Conservation (phyloP, 306 rosid genomes). For the Prinsepia uniflora region DNA sequence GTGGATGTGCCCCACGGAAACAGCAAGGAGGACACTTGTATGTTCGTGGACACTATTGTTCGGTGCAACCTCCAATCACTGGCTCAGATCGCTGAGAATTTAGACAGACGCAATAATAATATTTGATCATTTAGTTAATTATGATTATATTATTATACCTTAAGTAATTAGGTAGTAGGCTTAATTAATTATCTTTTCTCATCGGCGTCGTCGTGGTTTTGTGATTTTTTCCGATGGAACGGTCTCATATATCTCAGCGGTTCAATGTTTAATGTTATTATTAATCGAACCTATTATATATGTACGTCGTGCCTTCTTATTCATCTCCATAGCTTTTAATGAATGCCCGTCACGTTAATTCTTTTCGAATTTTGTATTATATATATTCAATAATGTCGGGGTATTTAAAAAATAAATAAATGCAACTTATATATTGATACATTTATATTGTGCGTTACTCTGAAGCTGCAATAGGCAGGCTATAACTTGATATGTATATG, state of each 20-base stretch:
- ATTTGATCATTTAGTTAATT: background rate
- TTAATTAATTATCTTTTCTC: background rate
- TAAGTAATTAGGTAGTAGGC: background rate
- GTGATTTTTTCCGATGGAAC: background rate
- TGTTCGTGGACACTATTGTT: constrained; percentile 78
- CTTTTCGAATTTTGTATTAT: too few species aligned
- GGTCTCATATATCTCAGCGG: background rate
- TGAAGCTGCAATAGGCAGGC: too few species aligned
- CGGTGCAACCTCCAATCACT: constrained; percentile 92
- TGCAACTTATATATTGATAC: too few species aligned
- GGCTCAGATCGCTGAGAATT: constrained; percentile 66
- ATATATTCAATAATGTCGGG: too few species aligned
- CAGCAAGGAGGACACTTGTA: constrained; percentile 76
- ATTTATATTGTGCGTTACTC: too few species aligned
- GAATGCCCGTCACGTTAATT: too few species aligned
- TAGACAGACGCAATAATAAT: constrained; percentile 25
- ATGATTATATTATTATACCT: background rate
- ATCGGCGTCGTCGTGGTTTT: background rate
- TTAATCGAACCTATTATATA: background rate
- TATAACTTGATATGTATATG: too few species aligned
- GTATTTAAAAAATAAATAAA: too few species aligned
- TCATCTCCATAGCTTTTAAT: too few species aligned
- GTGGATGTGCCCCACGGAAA: constrained; percentile 96
- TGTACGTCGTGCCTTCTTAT: background rate
- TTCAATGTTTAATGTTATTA: background rate